Base-by-base conservation (phyloP, 495 filamentous ascomycete species). In the Penicillium angulare region DNA sequence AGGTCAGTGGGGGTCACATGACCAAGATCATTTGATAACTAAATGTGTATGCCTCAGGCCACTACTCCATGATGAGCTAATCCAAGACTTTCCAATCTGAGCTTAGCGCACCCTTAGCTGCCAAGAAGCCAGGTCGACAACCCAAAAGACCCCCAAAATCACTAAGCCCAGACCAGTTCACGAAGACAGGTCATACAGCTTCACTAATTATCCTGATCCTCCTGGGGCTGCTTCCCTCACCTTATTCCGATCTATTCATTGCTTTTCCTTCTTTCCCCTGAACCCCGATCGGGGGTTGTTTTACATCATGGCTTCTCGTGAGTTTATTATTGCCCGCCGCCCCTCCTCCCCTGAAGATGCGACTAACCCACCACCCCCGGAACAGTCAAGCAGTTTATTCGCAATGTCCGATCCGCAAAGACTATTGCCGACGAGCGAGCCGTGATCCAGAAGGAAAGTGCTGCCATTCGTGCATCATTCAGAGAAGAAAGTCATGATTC, bases 371-470 rank as follows among this genome's bases (percentile, higher is more conserved):
- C 43, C 53, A 36, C 43, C 38, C 29, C 15, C 40, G 2, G 31
- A 50, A 55, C 60, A 97, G 92, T 98, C 68, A 98, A 98, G 76
- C 92, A 97, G 78, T 98, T 98, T 76, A 98, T 98, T 73, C 90
- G 93, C 66, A 96, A 96, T 76, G 93, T 98, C 57, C 89, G 93
- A 63, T 92, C 92, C 36, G 89, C 93, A 44, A 98, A 98, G 80
- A 98, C 93, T 24, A 93, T 98, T 64, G 95, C 95, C 63, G 93
- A 98, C 71, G 93, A 98, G 77, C 84, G 93, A 60, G 90, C 92
- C 20, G 93, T 97, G 21, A 93, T 98, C 50, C 93, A 97, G 61
- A 98, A 98, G 69, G 93, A 98, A 75, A 97, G 93, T 72, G 95
- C 93, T 45, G 87, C 92, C 39, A 97, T 98, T 61, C 79, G 93